These are phyloP conservation scores for Pyrus hybrid DNA, from an alignment of 331 rosid species.

Conservation along the genomic window DNA sequence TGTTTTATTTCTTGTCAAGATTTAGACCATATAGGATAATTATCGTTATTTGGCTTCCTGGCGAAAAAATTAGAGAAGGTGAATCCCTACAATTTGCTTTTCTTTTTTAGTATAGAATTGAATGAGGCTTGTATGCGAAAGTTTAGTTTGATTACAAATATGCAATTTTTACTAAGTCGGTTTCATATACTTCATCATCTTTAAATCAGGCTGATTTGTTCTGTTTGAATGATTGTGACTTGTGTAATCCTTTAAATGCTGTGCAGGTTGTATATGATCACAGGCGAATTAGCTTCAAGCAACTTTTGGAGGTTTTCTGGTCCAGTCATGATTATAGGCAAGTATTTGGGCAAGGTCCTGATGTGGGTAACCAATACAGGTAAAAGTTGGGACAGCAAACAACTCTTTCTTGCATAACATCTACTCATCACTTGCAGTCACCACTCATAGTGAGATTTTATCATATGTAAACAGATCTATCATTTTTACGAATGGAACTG, in stretches of 20 bases:
- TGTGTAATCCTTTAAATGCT: background rate
- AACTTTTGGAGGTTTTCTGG: slow-evolving; percentile 82
- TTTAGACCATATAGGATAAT: background rate
- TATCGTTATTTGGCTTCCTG: no score
- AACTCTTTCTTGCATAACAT: background rate
- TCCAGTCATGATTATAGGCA: slow-evolving; percentile 87
- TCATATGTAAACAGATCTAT: slow-evolving; percentile 54
- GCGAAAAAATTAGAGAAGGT: background rate
- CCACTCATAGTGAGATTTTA: background rate
- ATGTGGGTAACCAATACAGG: slow-evolving; percentile 94
- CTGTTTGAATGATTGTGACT: background rate
- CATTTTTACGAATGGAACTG: slow-evolving; percentile 73
- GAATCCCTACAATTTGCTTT: background rate
- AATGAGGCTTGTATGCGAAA: background rate
- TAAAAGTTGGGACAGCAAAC: slow-evolving; percentile 19
- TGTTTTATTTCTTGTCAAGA: background rate
- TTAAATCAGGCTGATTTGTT: background rate
- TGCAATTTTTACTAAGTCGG: background rate
- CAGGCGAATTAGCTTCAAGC: slow-evolving; percentile 44
- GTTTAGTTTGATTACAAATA: background rate
- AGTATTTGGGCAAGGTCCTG: slow-evolving; percentile 98
- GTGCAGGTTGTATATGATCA: slow-evolving; percentile 84
- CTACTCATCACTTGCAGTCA: slow-evolving; percentile 4
- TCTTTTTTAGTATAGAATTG: background rate
- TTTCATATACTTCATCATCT: background rate